Evolutionary conservation across 352 stramenopile genomes (phyloP), one percentile per base, ranked within the genome.

Genomic region (Globisporangium abappressorium): DNA sequence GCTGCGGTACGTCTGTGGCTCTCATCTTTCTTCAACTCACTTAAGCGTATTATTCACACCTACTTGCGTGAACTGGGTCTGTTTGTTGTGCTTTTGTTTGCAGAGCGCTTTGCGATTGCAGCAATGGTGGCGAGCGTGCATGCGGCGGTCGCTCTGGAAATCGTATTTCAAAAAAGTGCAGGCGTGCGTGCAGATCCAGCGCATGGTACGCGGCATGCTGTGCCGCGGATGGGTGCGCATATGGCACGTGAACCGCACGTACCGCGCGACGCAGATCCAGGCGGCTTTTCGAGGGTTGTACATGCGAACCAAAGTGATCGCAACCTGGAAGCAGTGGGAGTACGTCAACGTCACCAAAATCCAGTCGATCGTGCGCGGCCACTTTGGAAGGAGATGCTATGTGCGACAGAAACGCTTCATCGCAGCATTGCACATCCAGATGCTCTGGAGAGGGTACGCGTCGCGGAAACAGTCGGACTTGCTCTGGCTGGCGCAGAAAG

Each of bases 341-440:
- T 69, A 68, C 54, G 62, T 86, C 11, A 93, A 91, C 56, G 73
- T 66, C 5, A 64, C 73, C n/a, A 84, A 78, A 22, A 91, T 92
- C 46, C 86, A 94, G 60, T 75, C 79, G 8, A 78, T 91, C 49
- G 72, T 88, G 5, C 82, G 86, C 28, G 79, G 84, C 36, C 62
- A 83, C 69, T 78, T 85, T 41, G 75, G 60, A 2, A 72, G 72
- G 6, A 72, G 60, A 6, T 46, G 22, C 18, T 76, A 60, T 4
- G 7, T 3, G 15, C 28, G 43, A 3, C 68, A 46, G 2, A 74
- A 72, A 22, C 66, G 61, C 5, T 63, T 65, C n/a, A 34, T 89
- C 20, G 82, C 86, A 28, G 75, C 69, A 0, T 30, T 83, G 12
- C 83, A 78, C 33, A 90, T 94, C 49, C 86, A 94, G 56, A 76